Evolutionary conservation across 768 basidiomycete genomes (phyloP), one percentile per base, ranked within the genome.

Genomic region (Suillus tomentosus): DNA sequence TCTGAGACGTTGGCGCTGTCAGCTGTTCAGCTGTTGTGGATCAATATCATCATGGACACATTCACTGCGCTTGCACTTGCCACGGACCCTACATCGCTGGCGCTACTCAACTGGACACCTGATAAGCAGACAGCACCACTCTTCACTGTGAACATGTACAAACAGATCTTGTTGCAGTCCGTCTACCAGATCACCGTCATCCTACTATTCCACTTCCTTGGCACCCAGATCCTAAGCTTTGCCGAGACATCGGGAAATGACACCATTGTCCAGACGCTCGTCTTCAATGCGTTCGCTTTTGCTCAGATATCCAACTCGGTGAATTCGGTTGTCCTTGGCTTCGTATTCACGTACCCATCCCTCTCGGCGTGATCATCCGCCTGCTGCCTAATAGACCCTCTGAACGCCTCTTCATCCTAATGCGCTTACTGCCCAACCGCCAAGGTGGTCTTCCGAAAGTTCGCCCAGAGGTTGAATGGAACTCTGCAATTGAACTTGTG

Each of bases 1-100:
- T 72, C 84, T 61, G 96, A 97, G 74, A 70, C 80, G 10, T 94
- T 95, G 1, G 95, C 94, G 19, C 80, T 99, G 36, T 90, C 92
- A 24, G 96, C 97, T 40, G 97, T 99, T 1, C 97, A 99, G 74
- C 79, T 99, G 6, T 87, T 99, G 24, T 99, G 97, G 96, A 94
- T 98, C 77, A 98, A 98, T 81, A 90, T 99, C 66, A 96, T 96
- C 76, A 96, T 96, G 95, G 96, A 97, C 74, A 96, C 95, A 2
- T 98, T 99, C 73, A 96, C 97, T 62, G 97, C 97, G 31, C 87
- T 99, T 59, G 97, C 97, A 13, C 86, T 99, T 59, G 96, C 97
- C 19, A 98, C 97, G 34, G 97, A 99, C 75, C 96, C 95, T 10
- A 96, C 97, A 1, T 87, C 89, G 2, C 87, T 87, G 55, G 74